These are phyloP conservation scores for Neurospora sp. DNA, from an alignment of 495 filamentous ascomycete species.

Conservation along the genomic window DNA sequence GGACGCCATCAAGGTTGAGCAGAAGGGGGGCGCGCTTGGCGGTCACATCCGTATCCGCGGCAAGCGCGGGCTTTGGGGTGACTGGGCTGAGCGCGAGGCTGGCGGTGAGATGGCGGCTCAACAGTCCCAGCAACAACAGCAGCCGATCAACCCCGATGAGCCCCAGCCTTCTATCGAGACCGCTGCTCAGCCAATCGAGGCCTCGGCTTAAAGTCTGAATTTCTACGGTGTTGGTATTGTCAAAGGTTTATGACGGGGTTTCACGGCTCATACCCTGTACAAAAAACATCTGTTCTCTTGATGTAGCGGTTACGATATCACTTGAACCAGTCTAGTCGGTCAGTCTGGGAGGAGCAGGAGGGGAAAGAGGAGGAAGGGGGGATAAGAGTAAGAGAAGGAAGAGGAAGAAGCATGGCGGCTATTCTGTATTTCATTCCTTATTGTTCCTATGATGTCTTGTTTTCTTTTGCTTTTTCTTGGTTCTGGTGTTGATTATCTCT, in stretches of 20 bases:
- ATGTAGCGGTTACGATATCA: neutral
- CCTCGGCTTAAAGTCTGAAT: neutral
- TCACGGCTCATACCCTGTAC: neutral
- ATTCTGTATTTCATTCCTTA: neutral
- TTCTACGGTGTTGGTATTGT: neutral
- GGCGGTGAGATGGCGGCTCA: constrained; percentile 43
- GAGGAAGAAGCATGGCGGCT: neutral
- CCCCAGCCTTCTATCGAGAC: constrained; percentile 23
- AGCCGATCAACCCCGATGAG: constrained; percentile 9
- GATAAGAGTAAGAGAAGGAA: neutral
- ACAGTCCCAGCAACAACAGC: constrained; percentile 27
- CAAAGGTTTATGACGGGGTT: neutral
- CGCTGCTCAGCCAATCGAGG: constrained; percentile 9
- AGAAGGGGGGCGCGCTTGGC: constrained; percentile 61
- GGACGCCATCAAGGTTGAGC: constrained; percentile 96
- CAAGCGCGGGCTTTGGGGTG: constrained; percentile 88
- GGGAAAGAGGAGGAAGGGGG: neutral
- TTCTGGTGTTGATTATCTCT: constrained; percentile 1
- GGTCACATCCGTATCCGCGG: constrained; percentile 68
- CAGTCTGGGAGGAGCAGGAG: neutral
- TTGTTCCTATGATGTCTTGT: neutral
- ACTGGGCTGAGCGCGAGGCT: constrained; percentile 83
- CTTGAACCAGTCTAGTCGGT: neutral
- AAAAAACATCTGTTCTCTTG: neutral
- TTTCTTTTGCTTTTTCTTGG: neutral